Percentiles rank a stretch among this genome's conserved stretches.
These are phyloP conservation scores for Alnus glutinosa DNA, from an alignment of 306 rosid species.

Conservation along the genomic window DNA sequence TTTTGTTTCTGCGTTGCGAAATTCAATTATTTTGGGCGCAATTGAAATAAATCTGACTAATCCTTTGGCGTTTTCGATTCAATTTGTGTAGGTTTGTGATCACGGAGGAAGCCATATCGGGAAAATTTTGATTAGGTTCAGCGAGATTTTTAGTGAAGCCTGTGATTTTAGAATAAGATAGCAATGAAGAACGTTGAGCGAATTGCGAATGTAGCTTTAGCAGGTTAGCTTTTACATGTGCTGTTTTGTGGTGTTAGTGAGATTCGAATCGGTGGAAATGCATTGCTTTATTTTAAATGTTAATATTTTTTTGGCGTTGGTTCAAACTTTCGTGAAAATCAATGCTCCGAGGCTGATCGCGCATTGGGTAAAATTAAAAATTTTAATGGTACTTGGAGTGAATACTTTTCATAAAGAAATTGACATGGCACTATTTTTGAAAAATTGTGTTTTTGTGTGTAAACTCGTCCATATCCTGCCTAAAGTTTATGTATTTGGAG, in stretches of 20 bases:
- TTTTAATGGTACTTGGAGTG: not conserved
- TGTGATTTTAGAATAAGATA: slow-evolving; percentile 13
- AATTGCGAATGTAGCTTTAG: slow-evolving; percentile 80
- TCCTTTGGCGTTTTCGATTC: slow-evolving; percentile 7
- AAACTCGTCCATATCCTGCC: not conserved
- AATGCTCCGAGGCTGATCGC: not conserved
- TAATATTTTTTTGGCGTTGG: not conserved
- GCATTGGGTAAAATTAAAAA: not conserved
- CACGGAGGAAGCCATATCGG: slow-evolving; percentile 48
- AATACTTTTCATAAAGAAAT: not conserved
- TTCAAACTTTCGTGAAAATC: not conserved
- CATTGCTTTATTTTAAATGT: not conserved
- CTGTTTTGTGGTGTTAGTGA: not conserved
- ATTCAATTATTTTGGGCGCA: not conserved
- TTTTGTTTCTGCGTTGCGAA: not conserved
- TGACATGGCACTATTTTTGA: not conserved
- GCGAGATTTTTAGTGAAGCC: slow-evolving; percentile 30
- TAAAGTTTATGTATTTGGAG: not conserved
- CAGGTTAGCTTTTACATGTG: slow-evolving; percentile 52
- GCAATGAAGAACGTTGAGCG: slow-evolving; percentile 83
- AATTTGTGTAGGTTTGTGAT: slow-evolving; percentile 33
- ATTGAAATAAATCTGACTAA: not conserved
- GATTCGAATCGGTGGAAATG: not conserved
- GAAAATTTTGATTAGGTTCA: slow-evolving; percentile 34
- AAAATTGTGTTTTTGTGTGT: not conserved